Base-by-base conservation (phyloP, 2,329 filamentous ascomycete species). In the Graphium sp. region DNA sequence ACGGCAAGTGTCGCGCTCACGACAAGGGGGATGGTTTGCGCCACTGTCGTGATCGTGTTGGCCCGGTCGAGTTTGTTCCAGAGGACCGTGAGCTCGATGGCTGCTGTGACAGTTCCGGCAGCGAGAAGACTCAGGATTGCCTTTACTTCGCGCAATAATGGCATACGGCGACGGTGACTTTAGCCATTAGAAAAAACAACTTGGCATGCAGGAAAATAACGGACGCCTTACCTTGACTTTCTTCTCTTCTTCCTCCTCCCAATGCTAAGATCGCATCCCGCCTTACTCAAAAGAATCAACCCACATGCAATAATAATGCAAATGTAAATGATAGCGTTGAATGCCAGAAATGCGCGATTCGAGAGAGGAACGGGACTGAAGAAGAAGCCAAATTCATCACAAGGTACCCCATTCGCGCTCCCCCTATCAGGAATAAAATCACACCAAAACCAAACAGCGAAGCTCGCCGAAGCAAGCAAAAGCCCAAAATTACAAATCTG, bases 401-500 rank as follows among this genome's bases (percentile, higher is more conserved):
- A 50, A n/a, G n/a, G n/a, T n/a, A n/a, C n/a, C n/a, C n/a, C n/a
- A n/a, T n/a, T n/a, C 7, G 26, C 28, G 5, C 39, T 34, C 17
- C 36, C 8, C 6, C 40, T 34, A 1, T 30, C 35, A 2, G 49
- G 40, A 4, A 49, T 29, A 25, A 39, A 43, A 0, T 36, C 35
- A 1, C 39, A 41, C 32, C 45, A 48, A 26, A 41, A 49, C 48
- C 51, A 54, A 3, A 47, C 37, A 5, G 38, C 48, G 4, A 52
- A 32, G 3, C 45, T 39, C 0, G 47, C 35, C 15, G 43, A 37
- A 5, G 39, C 37, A 8, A 44, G 17, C 1, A 53, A 35, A 5
- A 49, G 37, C 0, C 36, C 25, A 15, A 47, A 40, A 8, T 38
- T 42, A 5, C 40, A 28, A 4, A 43, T 29, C 13, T 42, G 38